Percentiles rank a stretch among this genome's conserved stretches.
Evolutionary conservation across 441 rosid genomes (phyloP).

Genomic region (Daphne laureola): DNA sequence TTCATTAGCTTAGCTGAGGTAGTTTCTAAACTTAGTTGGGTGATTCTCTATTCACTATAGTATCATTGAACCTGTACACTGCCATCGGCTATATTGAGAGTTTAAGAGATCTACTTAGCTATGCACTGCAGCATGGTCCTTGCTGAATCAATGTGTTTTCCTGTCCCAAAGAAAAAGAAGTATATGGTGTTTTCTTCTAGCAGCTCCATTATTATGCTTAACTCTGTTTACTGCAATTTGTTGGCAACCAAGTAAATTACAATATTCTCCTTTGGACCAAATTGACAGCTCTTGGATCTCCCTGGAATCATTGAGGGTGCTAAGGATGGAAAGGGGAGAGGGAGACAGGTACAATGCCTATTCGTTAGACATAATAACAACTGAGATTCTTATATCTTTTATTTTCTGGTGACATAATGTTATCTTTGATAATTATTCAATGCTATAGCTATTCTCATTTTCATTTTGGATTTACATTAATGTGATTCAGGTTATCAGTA

Average conservation of each 20-base stretch:
- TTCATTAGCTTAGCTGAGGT: neutral
- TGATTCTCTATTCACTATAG: too few relatives aligned
- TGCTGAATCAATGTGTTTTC: neutral
- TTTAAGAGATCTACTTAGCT: too few relatives aligned
- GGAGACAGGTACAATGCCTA: constrained; percentile 57
- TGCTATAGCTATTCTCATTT: neutral
- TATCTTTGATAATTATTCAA: too few relatives aligned
- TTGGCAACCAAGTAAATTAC: neutral
- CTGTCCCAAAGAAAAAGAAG: too few relatives aligned
- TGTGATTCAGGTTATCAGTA: constrained; percentile 78
- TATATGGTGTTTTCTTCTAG: neutral
- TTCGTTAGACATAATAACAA: too few relatives aligned
- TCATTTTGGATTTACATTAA: constrained; percentile 8
- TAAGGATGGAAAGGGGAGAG: constrained; percentile 98
- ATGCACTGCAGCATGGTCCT: too few relatives aligned
- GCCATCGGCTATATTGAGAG: too few relatives aligned
- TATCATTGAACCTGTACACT: too few relatives aligned
- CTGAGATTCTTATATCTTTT: too few relatives aligned
- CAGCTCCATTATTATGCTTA: neutral
- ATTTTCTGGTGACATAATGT: too few relatives aligned
- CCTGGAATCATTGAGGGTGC: constrained; percentile 99
- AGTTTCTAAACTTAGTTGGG: too few relatives aligned
- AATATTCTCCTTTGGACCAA: neutral
- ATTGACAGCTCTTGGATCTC: constrained; percentile 79
- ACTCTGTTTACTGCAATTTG: neutral